Evolutionary conservation across 208 protist species (phyloP).

Genomic region (Zelonia costaricensis): DNA sequence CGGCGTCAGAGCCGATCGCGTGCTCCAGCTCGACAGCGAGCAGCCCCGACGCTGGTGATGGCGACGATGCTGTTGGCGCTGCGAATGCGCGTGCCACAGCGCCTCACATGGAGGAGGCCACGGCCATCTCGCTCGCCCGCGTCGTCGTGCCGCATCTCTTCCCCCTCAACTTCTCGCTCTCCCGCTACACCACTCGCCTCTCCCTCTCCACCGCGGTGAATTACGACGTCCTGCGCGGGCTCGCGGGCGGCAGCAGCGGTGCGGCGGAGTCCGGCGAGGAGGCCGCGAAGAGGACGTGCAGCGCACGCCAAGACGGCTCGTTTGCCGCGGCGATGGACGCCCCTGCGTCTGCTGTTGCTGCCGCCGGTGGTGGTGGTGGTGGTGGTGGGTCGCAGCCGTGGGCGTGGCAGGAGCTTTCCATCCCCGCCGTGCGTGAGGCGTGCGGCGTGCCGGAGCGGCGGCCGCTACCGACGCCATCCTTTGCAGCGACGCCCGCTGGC

Average conservation of each 20-base stretch:
- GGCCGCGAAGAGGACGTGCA: background rate
- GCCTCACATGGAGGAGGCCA: background rate
- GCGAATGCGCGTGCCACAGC: background rate
- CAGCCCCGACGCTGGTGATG: background rate
- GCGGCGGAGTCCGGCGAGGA: background rate
- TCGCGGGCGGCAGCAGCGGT: background rate
- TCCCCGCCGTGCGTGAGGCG: slow-evolving; percentile 9
- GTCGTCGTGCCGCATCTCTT: slow-evolving; percentile 22
- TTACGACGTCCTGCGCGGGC: slow-evolving; percentile 15
- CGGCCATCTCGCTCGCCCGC: slow-evolving; percentile 2
- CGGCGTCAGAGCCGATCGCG: no score
- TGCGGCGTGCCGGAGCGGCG: slow-evolving; percentile 19
- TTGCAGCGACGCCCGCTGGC: no score
- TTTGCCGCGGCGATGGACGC: no score
- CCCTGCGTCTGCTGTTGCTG: background rate
- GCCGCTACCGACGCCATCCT: background rate
- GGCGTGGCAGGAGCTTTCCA: slow-evolving; percentile 24
- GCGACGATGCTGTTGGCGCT: no score
- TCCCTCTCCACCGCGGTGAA: slow-evolving; percentile 20
- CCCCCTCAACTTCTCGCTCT: slow-evolving; percentile 15
- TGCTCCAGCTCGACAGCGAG: no score
- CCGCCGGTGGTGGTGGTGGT: background rate
- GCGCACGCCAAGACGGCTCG: no score
- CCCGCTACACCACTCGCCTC: slow-evolving; percentile 16
- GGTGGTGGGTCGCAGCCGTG: slow-evolving; percentile 4